Conservation (phyloP, 805 yeast species). For the Candida alai region DNA sequence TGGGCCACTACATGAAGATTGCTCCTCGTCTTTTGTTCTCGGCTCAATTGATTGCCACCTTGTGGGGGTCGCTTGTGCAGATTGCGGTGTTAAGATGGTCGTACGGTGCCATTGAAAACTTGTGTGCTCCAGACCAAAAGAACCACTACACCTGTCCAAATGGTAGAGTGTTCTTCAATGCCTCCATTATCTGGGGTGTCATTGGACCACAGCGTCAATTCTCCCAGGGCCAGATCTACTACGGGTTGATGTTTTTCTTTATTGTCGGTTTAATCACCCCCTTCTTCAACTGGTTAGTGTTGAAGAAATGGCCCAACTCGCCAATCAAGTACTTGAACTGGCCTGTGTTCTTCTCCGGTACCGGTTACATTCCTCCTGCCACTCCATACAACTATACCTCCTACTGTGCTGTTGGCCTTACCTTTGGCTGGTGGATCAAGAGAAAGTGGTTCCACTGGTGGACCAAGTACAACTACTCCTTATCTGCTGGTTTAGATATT, state of each 20-base stretch:
- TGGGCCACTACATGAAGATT: slow-evolving; percentile 42
- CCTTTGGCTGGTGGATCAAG: slow-evolving; percentile 37
- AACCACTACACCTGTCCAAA: slow-evolving; percentile 38
- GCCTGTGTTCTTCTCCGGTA: slow-evolving; percentile 43
- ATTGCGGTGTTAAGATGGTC: slow-evolving; percentile 41
- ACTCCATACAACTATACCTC: slow-evolving; percentile 64
- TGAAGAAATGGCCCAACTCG: slow-evolving; percentile 40
- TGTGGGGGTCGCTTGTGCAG: slow-evolving; percentile 40
- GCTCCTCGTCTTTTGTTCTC: slow-evolving; percentile 37
- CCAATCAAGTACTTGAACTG: slow-evolving; percentile 28
- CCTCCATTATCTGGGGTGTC: slow-evolving; percentile 42
- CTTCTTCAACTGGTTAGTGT: slow-evolving; percentile 33
- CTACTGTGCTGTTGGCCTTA: slow-evolving; percentile 38
- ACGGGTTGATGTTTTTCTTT: slow-evolving; percentile 36
- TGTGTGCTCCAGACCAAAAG: slow-evolving; percentile 29
- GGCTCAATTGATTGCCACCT: slow-evolving; percentile 42
- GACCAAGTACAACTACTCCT: slow-evolving; percentile 42
- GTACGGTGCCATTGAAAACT: slow-evolving; percentile 29
- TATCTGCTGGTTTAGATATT: slow-evolving; percentile 43
- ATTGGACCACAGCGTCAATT: slow-evolving; percentile 27
- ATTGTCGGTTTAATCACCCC: slow-evolving; percentile 36
- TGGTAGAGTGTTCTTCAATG: slow-evolving; percentile 40
- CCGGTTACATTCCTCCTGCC: slow-evolving; percentile 70
- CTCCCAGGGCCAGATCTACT: slow-evolving; percentile 20
- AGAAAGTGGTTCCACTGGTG: slow-evolving; percentile 42